Conservation (phyloP, 1,284 basidiomycete species). For the Laetiporus sulphureus region DNA sequence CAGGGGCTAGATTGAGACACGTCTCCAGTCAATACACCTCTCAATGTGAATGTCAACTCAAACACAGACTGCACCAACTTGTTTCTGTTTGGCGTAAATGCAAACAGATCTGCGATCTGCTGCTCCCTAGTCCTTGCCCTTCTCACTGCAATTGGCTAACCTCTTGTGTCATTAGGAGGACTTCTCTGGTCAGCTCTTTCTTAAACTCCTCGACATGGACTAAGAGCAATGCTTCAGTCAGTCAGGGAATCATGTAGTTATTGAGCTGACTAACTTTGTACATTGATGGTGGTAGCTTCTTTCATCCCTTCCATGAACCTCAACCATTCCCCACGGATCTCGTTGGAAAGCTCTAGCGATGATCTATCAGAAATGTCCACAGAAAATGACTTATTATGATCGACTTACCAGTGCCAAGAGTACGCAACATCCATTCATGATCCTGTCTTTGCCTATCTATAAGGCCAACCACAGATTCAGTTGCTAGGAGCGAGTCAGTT, state of each 20-base stretch:
- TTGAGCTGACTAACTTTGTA: constrained; percentile 49
- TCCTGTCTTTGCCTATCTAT: constrained; percentile 64
- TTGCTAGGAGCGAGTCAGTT: constrained; percentile 29
- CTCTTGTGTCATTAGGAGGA: constrained; percentile 67
- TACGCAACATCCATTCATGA: constrained; percentile 60
- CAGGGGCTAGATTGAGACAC: not conserved
- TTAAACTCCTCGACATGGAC: constrained; percentile 83
- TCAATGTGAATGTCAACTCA: no score
- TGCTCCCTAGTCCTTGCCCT: constrained; percentile 66
- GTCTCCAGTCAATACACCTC: no score
- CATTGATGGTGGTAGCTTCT: constrained; percentile 80
- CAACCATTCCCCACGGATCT: constrained; percentile 78
- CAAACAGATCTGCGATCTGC: constrained; percentile 66
- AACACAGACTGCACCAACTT: constrained; percentile 33
- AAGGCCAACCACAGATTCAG: constrained; percentile 51
- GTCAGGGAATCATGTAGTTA: not conserved
- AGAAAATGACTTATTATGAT: not conserved
- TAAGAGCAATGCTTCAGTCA: constrained; percentile 27
- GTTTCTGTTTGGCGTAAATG: constrained; percentile 65
- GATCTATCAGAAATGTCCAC: not conserved
- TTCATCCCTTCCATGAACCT: constrained; percentile 89
- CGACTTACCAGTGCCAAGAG: constrained; percentile 52
- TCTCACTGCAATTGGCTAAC: constrained; percentile 68
- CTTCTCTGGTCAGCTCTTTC: constrained; percentile 68
- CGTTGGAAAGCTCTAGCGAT: constrained; percentile 63